phyloP scores from a whole-genome alignment of 176 grass and related monocot species.

The Neostapfia colusana region DNA sequence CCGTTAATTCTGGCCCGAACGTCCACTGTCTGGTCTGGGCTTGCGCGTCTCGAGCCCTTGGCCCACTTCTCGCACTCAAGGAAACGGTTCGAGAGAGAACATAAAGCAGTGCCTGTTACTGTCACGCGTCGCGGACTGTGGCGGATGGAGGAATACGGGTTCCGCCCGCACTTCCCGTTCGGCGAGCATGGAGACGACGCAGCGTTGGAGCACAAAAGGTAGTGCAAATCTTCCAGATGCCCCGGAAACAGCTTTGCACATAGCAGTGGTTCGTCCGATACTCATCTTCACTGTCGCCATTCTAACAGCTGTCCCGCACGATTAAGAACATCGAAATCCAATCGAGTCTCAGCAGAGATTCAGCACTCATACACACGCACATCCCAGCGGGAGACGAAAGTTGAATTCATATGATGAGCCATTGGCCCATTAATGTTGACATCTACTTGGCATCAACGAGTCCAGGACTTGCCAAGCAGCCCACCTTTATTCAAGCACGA shows the following conservation, averaged over 20 bases:
- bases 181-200: not conserved
- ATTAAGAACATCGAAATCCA: not conserved
- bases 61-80: too few relatives aligned
- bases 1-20: too few relatives aligned
- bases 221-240: not conserved
- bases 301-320: not conserved
- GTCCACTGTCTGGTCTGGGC: too few relatives aligned
- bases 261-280: too few relatives aligned
- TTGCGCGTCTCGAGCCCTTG: too few relatives aligned
- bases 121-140: constrained; percentile 24
- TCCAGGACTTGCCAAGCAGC: not conserved
- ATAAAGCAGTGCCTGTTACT: too few relatives aligned
- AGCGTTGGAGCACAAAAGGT: constrained; percentile 19
- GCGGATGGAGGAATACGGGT: not conserved
- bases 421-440: not conserved
- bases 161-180: constrained; percentile 32
- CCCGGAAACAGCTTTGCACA: not conserved
- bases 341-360: not conserved
- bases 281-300: not conserved
- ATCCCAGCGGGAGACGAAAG: not conserved
- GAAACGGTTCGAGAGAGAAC: too few relatives aligned
- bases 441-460: constrained; percentile 1
- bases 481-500: constrained; percentile 19
- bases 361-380: not conserved
- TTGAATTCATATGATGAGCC: not conserved